Evolutionary conservation across 352 stramenopile genomes (phyloP), one percentile per base, ranked within the genome.

Genomic region (Globisporangium radiosum): DNA sequence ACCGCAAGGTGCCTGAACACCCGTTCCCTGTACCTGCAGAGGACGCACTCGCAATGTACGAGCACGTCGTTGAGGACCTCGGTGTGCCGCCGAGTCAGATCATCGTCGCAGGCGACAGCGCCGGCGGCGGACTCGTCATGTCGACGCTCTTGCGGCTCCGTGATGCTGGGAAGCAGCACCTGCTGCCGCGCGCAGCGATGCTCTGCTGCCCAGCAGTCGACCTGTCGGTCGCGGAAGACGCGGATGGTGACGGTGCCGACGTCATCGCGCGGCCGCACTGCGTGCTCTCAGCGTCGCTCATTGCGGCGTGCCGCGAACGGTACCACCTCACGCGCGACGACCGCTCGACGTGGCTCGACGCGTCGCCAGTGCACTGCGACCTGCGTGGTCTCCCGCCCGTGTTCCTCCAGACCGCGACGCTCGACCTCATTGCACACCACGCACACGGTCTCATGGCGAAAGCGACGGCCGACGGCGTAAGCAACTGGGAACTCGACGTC

Each of bases 41-140:
- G 15, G 74, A 85, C 39, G 62, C 60, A 0, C 48, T 85, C 36
- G 37, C 53, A 1, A 66, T 80, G 56, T 82, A 78, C 62, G 63
- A 75, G 42, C 75, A 82, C 51, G 51, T 81, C 7, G 19, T 81
- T 3, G n/a, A 58, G 3, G 44, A 75, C 13, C 55, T 72, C 42
- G 47, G 60, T 0, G 37, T 87, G 11, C 48, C 54, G 4, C 70
- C 74, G 1, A 59, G 60, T 7, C 63, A 68, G 17, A 70, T 87
- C 52, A 71, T 86, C 19, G 2, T 87, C 8, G 70, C 66, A 15
- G 76, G 76, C 4, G 76, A 84, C 56, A 84, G 74, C 43, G 74
- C 74, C 0, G 74, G 76, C 17, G 76, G 55, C 19, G 71, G 66
- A 2, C 72, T 87, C 38, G 68, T 71, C 17, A 64, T 84, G 64